Conservation (phyloP, 179 eudicot species). For the Silene coronaria region DNA sequence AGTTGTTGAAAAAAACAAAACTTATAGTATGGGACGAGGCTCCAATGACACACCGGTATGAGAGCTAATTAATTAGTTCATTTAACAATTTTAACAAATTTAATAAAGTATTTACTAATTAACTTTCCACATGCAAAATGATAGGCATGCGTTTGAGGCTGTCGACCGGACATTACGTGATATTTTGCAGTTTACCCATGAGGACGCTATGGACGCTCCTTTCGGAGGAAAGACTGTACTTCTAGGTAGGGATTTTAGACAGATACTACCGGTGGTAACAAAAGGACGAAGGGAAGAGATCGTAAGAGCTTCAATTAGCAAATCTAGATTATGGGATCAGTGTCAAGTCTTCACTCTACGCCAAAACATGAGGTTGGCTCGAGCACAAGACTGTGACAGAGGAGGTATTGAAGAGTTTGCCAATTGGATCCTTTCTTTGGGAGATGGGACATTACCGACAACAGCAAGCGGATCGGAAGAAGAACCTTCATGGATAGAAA, state of each 20-base stretch:
- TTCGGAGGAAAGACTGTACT: neutral
- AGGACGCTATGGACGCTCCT: neutral
- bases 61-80: neutral
- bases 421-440: neutral
- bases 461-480: neutral
- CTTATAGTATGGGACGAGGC: neutral
- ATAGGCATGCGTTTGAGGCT: neutral
- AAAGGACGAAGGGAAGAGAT: constrained; percentile 1
- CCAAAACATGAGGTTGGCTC: neutral
- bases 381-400: neutral
- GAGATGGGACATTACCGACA: neutral
- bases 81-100: neutral
- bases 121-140: neutral
- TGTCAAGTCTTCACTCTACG: neutral
- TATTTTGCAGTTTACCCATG: neutral
- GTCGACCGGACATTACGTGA: neutral
- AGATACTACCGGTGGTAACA: neutral
- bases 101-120: too few species aligned
- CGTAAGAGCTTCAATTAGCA: neutral
- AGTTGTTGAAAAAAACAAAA: neutral
- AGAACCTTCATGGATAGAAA: too few species aligned
- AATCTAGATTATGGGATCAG: neutral
- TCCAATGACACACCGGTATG: neutral
- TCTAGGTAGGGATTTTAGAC: neutral
- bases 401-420: neutral